Evolutionary conservation across 1,284 basidiomycete species (phyloP).

Genomic region (Trametes pubescens): DNA sequence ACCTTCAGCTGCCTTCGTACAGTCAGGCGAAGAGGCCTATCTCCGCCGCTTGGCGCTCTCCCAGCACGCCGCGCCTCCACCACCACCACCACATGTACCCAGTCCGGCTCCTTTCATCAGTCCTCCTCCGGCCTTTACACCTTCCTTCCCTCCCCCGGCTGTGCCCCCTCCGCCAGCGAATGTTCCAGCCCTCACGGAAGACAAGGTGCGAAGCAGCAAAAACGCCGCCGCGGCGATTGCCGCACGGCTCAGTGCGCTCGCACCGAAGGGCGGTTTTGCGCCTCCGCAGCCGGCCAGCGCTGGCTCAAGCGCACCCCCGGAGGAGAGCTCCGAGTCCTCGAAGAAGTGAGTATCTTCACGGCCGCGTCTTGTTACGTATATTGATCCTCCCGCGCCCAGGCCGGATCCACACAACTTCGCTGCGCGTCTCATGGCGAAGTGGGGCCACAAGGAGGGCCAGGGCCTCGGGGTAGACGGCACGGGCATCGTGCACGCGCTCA

Average conservation of each 20-base stretch:
- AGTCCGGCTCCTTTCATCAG: slow-evolving; percentile 28
- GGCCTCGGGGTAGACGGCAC: slow-evolving; percentile 85
- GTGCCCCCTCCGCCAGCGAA: slow-evolving; percentile 30
- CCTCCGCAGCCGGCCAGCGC: slow-evolving; percentile 39
- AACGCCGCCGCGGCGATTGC: slow-evolving; percentile 86
- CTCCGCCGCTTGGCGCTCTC: slow-evolving; percentile 68
- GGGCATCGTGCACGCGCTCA: slow-evolving; percentile 89
- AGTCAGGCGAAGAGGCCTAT: slow-evolving; percentile 78
- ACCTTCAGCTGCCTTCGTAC: slow-evolving; percentile 32
- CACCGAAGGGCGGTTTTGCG: slow-evolving; percentile 46
- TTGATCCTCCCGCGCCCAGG: slow-evolving; percentile 36
- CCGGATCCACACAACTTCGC: slow-evolving; percentile 78
- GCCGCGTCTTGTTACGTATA: background rate
- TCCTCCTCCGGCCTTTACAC: slow-evolving; percentile 64
- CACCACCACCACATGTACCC: slow-evolving; percentile 46
- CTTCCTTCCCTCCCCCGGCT: slow-evolving; percentile 59
- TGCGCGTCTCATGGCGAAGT: slow-evolving; percentile 87
- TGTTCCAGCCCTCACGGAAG: slow-evolving; percentile 55
- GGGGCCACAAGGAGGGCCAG: slow-evolving; percentile 94
- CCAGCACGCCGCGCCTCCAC: slow-evolving; percentile 41
- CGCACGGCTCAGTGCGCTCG: slow-evolving; percentile 70
- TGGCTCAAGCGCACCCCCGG: slow-evolving; percentile 34
- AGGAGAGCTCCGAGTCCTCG: slow-evolving; percentile 39
- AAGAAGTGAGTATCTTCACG: slow-evolving; percentile 42
- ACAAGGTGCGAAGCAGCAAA: slow-evolving; percentile 60